A percentile compares a stretch with the other conserved stretches of the same genome.
phyloP scores from a whole-genome alignment of 164 flowering plant species.

The Hamamelis virginiana region DNA sequence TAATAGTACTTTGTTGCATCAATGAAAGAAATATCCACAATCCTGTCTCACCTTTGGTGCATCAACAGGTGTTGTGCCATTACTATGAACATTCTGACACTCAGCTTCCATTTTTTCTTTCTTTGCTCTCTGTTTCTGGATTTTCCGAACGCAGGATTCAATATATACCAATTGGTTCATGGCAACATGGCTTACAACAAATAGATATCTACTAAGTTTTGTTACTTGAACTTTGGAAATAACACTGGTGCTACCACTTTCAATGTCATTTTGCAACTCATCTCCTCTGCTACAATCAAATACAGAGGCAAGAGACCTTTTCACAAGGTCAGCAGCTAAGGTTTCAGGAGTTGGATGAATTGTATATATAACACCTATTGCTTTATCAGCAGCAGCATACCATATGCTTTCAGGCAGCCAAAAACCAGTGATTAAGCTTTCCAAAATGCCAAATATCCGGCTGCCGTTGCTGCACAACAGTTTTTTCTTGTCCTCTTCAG shows the following conservation, averaged over 20 bases:
- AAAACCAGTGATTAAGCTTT: slow-evolving; percentile 66
- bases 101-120: slow-evolving; percentile 41
- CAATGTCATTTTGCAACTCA: slow-evolving; percentile 37
- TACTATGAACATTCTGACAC: slow-evolving; percentile 24
- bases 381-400: slow-evolving; percentile 93
- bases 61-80: slow-evolving; percentile 22
- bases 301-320: slow-evolving; percentile 55
- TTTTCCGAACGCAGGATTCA: slow-evolving; percentile 72
- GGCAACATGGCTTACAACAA: slow-evolving; percentile 79
- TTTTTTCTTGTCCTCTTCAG: slow-evolving; percentile 76
- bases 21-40: slow-evolving; percentile 4
- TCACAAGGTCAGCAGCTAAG: slow-evolving; percentile 71
- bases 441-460: slow-evolving; percentile 67
- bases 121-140: slow-evolving; percentile 71
- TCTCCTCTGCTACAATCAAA: slow-evolving; percentile 44
- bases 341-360: slow-evolving; percentile 90
- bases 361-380: slow-evolving; percentile 69
- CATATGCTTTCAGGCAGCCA: slow-evolving; percentile 79
- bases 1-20: neutral
- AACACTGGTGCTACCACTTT: slow-evolving; percentile 18
- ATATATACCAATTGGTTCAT: slow-evolving; percentile 87
- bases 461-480: slow-evolving; percentile 57
- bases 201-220: slow-evolving; percentile 78
- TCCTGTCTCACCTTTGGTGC: slow-evolving; percentile 40
- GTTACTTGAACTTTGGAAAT: slow-evolving; percentile 57